A percentile compares a stretch with the other conserved stretches of the same genome.
Conservation (phyloP, 495 filamentous ascomycete species). For the Lasiosphaeria miniovina region DNA sequence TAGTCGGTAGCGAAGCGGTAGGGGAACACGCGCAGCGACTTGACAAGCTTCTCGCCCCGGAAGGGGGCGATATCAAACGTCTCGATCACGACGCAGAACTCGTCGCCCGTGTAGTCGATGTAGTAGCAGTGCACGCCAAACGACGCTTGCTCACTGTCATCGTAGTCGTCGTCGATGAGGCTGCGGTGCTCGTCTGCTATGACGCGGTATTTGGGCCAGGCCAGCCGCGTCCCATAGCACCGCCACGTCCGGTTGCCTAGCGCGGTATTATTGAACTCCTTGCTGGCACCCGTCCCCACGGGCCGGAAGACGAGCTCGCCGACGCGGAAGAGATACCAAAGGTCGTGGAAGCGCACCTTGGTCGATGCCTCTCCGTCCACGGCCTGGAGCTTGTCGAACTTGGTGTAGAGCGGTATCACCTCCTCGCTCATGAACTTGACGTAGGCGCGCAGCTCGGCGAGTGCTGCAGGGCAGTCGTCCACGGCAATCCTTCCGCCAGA, state of each 20-base stretch:
- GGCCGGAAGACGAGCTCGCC: conserved; percentile 32
- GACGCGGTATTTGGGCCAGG: not conserved
- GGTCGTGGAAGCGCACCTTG: conserved; percentile 33
- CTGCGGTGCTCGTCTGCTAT: not conserved
- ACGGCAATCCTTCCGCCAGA: conserved; percentile 19
- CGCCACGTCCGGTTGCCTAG: conserved; percentile 8
- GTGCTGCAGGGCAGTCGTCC: conserved; percentile 29
- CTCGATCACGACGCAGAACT: conserved; percentile 47
- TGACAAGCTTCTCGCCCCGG: conserved; percentile 54
- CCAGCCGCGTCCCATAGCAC: conserved; percentile 2
- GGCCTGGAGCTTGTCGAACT: conserved; percentile 28
- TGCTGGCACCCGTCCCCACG: conserved; percentile 8
- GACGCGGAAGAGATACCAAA: conserved; percentile 39
- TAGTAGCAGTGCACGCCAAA: conserved; percentile 49
- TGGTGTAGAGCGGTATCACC: conserved; percentile 30
- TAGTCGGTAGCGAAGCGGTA: conserved; percentile 39
- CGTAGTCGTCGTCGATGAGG: not conserved
- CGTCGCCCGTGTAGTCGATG: conserved; percentile 59
- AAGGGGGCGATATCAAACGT: conserved; percentile 47
- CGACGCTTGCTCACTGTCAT: conserved; percentile 5
- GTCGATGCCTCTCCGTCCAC: conserved; percentile 24
- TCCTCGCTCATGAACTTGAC: conserved; percentile 37
- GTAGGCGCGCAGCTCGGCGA: conserved; percentile 34
- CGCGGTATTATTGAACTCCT: conserved; percentile 2
- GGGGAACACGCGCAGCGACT: conserved; percentile 53